phyloP scores from a whole-genome alignment of 2,329 filamentous ascomycete genomes.

The Calonectria pseudoturangicola region DNA sequence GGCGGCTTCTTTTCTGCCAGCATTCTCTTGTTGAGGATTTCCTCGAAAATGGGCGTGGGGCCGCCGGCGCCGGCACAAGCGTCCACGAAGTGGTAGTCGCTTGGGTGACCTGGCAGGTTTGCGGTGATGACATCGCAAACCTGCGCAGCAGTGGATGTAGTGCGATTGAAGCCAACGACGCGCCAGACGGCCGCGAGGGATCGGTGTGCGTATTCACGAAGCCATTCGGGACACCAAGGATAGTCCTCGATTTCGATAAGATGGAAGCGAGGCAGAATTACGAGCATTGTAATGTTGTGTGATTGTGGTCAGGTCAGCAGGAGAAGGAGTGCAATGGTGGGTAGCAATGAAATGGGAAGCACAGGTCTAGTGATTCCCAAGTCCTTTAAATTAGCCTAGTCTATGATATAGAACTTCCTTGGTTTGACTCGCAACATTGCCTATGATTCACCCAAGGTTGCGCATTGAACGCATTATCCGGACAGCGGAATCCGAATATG shows the following conservation, averaged over 20 bases:
- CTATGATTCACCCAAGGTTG: neutral
- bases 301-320: conserved; percentile 1
- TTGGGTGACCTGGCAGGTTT: conserved; percentile 44
- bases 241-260: conserved; percentile 51
- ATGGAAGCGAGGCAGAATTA: conserved; percentile 49
- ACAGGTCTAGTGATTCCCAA: neutral
- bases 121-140: conserved; percentile 48
- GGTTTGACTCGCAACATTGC: neutral
- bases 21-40: conserved; percentile 47
- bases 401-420: neutral
- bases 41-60: conserved; percentile 48
- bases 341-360: neutral
- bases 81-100: conserved; percentile 49
- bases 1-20: conserved; percentile 41
- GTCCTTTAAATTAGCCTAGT: neutral
- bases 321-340: neutral
- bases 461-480: neutral
- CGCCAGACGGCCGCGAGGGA: conserved; percentile 48
- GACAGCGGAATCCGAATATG: neutral
- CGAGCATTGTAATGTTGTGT: conserved; percentile 41
- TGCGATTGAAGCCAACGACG: conserved; percentile 49
- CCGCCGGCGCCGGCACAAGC: conserved; percentile 48
- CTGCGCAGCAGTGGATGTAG: conserved; percentile 44
- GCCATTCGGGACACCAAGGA: conserved; percentile 49
- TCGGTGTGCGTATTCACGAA: conserved; percentile 50